These are phyloP conservation scores for Daldinia decipiens DNA, from an alignment of 495 filamentous ascomycete species.

Conservation along the genomic window DNA sequence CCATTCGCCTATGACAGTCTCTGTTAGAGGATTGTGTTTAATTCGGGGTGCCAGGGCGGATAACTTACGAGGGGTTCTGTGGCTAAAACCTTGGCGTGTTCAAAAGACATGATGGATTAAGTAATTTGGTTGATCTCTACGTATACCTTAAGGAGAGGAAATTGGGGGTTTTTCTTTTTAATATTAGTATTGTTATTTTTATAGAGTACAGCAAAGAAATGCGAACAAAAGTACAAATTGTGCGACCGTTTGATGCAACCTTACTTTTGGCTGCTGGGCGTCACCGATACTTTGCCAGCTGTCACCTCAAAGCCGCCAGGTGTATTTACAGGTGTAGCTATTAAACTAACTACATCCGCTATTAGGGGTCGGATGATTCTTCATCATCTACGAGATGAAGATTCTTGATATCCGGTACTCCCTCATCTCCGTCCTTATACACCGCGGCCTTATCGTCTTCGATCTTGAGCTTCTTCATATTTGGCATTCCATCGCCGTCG, in stretches of 20 bases:
- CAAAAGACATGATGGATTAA: constrained; percentile 47
- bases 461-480: constrained; percentile 19
- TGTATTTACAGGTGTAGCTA: constrained; percentile 8
- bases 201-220: constrained; percentile 2
- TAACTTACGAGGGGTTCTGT: constrained; percentile 52
- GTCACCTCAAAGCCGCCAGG: neutral
- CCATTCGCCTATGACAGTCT: constrained; percentile 46
- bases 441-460: neutral
- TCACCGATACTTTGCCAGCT: constrained; percentile 43
- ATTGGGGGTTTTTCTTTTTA: neutral
- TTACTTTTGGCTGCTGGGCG: constrained; percentile 16
- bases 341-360: neutral
- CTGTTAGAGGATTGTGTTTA: constrained; percentile 10
- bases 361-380: neutral
- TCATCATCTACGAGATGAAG: neutral
- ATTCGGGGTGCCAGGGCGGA: constrained; percentile 13
- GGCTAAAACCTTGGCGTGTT: constrained; percentile 60
- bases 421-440: neutral
- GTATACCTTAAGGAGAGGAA: neutral
- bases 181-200: neutral
- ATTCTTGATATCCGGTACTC: neutral
- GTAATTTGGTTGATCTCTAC: neutral
- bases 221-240: constrained; percentile 25
- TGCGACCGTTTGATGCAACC: constrained; percentile 4
- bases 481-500: constrained; percentile 6